Evolutionary conservation across 1,139 yeast genomes (phyloP).

Genomic region (Hyphopichia burtonii): DNA sequence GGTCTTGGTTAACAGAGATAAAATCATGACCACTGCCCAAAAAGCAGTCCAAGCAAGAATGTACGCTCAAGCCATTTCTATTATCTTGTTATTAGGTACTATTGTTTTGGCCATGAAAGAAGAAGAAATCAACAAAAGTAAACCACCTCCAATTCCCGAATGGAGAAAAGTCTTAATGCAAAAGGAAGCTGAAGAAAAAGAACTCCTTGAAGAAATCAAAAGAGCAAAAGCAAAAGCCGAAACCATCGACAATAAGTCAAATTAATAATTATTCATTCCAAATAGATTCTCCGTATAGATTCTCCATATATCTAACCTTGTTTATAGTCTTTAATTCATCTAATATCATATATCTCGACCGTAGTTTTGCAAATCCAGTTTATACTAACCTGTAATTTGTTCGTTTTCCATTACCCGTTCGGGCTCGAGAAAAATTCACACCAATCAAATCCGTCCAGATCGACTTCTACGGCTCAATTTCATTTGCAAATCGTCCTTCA

Average conservation of each 20-base stretch:
- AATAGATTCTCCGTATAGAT: too few relatives aligned
- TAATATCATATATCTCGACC: too few relatives aligned
- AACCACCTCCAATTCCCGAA: conserved; percentile 40
- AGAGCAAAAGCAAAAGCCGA: background rate
- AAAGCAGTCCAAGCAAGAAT: conserved; percentile 92
- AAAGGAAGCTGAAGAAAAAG: conserved; percentile 23
- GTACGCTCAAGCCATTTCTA: conserved; percentile 85
- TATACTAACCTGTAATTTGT: background rate
- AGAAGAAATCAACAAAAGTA: conserved; percentile 42
- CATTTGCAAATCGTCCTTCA: too few relatives aligned
- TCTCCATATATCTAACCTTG: background rate
- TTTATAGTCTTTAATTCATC: background rate
- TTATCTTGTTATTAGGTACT: conserved; percentile 61
- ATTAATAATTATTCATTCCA: too few relatives aligned
- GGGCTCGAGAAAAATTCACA: background rate
- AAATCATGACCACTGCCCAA: conserved; percentile 74
- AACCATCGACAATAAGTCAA: background rate
- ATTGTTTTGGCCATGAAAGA: conserved; percentile 64
- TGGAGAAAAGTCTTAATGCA: conserved; percentile 34
- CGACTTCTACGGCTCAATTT: too few relatives aligned
- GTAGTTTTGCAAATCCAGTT: too few relatives aligned
- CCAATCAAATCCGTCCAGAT: too few relatives aligned
- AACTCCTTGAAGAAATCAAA: conserved; percentile 5
- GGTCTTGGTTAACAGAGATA: conserved; percentile 72
- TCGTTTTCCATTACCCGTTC: background rate